A percentile compares a stretch with the other conserved stretches of the same genome.
Evolutionary conservation across 169 alveolate species (phyloP).

Genomic region (Cardiosporidium cionae): DNA sequence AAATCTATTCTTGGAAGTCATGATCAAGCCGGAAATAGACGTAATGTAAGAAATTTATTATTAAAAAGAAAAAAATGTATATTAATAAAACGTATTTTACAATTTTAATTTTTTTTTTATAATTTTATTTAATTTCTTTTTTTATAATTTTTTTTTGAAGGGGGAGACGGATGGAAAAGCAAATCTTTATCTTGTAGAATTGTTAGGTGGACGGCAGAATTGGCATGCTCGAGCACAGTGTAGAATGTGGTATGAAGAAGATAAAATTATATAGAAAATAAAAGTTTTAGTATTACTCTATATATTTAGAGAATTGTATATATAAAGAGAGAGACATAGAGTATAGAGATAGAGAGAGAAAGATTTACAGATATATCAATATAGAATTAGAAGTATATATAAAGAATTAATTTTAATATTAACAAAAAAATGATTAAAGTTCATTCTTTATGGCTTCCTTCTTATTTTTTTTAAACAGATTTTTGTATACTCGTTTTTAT

Average conservation of each 20-base stretch:
- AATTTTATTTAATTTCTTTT: background rate
- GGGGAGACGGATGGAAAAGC: slow-evolving; percentile 9
- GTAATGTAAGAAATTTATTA: slow-evolving; percentile 21
- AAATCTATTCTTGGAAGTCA: slow-evolving; percentile 44
- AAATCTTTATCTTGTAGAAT: slow-evolving; percentile 31
- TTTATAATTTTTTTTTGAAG: slow-evolving; percentile 2
- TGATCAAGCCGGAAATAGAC: slow-evolving; percentile 43
- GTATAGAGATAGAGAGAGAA: too few relatives aligned
- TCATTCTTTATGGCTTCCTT: too few relatives aligned
- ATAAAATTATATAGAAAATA: too few relatives aligned
- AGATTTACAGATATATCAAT: too few relatives aligned
- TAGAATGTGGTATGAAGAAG: slow-evolving; percentile 37
- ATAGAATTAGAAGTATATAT: too few relatives aligned
- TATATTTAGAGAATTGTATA: too few relatives aligned
- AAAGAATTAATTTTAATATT: too few relatives aligned
- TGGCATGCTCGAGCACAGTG: slow-evolving; percentile 44
- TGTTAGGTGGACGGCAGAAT: slow-evolving; percentile 37
- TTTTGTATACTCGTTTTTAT: too few relatives aligned
- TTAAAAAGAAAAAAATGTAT: slow-evolving; percentile 11
- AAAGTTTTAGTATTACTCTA: too few relatives aligned
- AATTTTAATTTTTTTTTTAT: background rate
- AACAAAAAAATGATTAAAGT: too few relatives aligned
- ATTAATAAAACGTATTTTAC: slow-evolving; percentile 9
- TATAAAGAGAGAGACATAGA: too few relatives aligned
- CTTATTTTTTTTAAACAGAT: too few relatives aligned